Base-by-base conservation (phyloP, 208 protist genomes). In the Wallacemonas sp. region DNA sequence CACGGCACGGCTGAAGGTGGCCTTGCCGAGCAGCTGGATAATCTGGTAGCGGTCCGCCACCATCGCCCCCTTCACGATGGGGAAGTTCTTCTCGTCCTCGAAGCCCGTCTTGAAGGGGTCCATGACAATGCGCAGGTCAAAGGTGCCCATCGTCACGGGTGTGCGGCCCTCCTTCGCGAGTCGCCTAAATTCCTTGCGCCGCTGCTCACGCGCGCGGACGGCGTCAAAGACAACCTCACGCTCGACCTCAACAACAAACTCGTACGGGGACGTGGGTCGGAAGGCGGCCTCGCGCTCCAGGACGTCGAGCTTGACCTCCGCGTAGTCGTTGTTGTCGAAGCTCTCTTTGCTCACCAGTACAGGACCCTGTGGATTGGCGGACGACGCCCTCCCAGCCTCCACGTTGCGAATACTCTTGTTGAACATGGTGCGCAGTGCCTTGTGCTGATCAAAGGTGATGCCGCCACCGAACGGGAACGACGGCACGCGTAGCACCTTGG, bases 1-100 rank as follows among this genome's bases (percentile, higher is more conserved):
- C 72, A 98, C 89, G 24, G 95, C 94, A 38, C 92, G 87, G 54
- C 88, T 96, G 73, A 98, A 98, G 46, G 97, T 96, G 29, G 96
- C 96, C 61, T 95, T 95, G 33, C 95, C 96, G n/a, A 98, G 63
- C 61, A 97, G 87, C 65, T 98, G 88, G 38, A 97, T 72, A 32
- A 99, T 93, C 79, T 98, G 83, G 71, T 98, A 99, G 47, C 96
- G 89, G 58, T 92, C 93, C 3, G 92, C 93, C 26, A 99, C 87
- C 32, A 98, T 83, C 36, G 71, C 81, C 48, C 93, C 87, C 17
- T 82, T 76, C 16, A 89, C 72, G 63, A 99, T 98, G 0, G 89
- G 88, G 65, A 97, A 98, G 33, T 96, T 93, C 58, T 92, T 90
- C 54, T 94, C 85, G 47, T 97, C 90, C 78, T 97, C 94, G 63